Evolutionary conservation across 2,329 filamentous ascomycete genomes (phyloP).

Genomic region (Cercospora sp.): DNA sequence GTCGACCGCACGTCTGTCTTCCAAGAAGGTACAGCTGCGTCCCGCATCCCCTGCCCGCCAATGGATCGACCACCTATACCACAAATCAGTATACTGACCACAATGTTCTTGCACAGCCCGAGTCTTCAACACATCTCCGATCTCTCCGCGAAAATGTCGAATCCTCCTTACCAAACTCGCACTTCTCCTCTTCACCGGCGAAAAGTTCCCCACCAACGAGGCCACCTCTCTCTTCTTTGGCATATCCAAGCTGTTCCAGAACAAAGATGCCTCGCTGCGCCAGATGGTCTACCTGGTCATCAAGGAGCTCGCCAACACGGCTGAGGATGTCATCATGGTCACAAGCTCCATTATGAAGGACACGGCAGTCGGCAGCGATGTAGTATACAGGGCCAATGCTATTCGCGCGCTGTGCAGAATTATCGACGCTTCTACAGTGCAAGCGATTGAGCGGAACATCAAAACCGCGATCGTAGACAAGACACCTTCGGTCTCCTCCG

Average conservation of each 20-base stretch:
- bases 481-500: slow-evolving; percentile 94
- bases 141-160: slow-evolving; percentile 95
- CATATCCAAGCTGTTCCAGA: slow-evolving; percentile 98
- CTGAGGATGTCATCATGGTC: slow-evolving; percentile 99
- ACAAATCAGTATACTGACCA: slow-evolving; percentile 20
- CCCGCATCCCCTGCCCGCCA: slow-evolving; percentile 10
- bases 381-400: slow-evolving; percentile 91
- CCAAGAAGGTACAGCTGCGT: slow-evolving; percentile 74
- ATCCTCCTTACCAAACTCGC: slow-evolving; percentile 97
- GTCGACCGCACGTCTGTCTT: slow-evolving; percentile 97
- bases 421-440: slow-evolving; percentile 93
- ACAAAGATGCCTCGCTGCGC: slow-evolving; percentile 95
- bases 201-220: slow-evolving; percentile 95
- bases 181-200: slow-evolving; percentile 92
- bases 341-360: slow-evolving; percentile 99
- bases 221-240: slow-evolving; percentile 98
- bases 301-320: slow-evolving; percentile 93
- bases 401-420: slow-evolving; percentile 94
- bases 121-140: slow-evolving; percentile 95
- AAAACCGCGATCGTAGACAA: slow-evolving; percentile 99
- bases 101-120: slow-evolving; percentile 63
- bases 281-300: slow-evolving; percentile 99
- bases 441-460: slow-evolving; percentile 96
- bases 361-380: slow-evolving; percentile 90
- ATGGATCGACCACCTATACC: slow-evolving; percentile 11